Base-by-base conservation (phyloP, 1,284 basidiomycete species). In the Apiotrichum montevideense region DNA sequence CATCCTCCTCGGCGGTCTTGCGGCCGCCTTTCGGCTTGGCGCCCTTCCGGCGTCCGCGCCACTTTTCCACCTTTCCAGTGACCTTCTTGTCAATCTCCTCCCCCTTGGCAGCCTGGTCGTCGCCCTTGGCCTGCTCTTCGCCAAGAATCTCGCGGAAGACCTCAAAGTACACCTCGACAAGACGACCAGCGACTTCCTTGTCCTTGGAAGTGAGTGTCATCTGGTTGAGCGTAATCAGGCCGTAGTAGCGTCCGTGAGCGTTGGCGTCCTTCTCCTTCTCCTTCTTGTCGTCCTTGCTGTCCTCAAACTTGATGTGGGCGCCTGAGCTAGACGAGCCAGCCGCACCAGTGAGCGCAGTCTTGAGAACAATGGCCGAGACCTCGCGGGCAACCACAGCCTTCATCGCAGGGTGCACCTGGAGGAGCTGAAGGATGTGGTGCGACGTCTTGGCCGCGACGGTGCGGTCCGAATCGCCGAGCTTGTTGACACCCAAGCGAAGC, bases 101-200 rank as follows among this genome's bases (percentile, higher is more conserved):
- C 32, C 71, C 78, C 10, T 77, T 75, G 53, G 75, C 79, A 46
- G 71, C 68, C 11, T 57, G 58, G 52, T 71, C 69, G 41, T 75
- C 69, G 50, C 74, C 66, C 46, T 73, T 68, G 44, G 63, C 61
- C 52, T 62, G 65, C 44, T 67, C 66, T 21, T 85, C 81, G 0
- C 88, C 86, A 1, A 96, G 81, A 10, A 95, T 79, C 69, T 92
- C 91, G 64, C 87, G 82, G 78, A 99, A 99, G 67, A 98, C 83
- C 78, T 94, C 88, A 70, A 98, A 99, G 78, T 98, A 98, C 9
- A 95, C 82, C 58, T 92, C 86, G 37, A 98, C 85, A 52, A 98
- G 80, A 59, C 85, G 83, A 51, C 86, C 80, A n/a, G 93, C 89
- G 6, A 94, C 88, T 0, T 84, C 82, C 9, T 84, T 80, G 66